Evolutionary conservation across 1,139 yeast species (phyloP).

Genomic region (Diutina sp.): DNA sequence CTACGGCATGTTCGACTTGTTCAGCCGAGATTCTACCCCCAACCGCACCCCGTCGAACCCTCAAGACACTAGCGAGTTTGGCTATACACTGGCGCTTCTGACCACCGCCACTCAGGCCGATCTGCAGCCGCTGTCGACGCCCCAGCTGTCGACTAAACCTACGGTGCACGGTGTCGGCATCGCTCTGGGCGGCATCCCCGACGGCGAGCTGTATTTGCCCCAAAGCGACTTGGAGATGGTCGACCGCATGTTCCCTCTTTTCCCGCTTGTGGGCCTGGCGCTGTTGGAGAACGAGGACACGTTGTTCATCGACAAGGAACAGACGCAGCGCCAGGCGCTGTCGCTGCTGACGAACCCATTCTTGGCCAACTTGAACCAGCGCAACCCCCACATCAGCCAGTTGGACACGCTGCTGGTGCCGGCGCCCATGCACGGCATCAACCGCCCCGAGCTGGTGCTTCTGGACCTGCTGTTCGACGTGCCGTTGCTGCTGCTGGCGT

Average conservation of each 20-base stretch:
- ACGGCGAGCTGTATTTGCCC: neutral
- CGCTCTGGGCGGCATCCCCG: neutral
- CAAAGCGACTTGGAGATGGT: neutral
- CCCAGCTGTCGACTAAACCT: neutral
- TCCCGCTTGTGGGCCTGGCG: conserved; percentile 36
- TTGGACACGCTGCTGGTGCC: neutral
- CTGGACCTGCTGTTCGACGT: conserved; percentile 1
- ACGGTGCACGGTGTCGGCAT: neutral
- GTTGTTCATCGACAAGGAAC: neutral
- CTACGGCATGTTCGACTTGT: conserved; percentile 11
- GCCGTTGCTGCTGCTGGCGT: neutral
- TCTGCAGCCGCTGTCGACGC: neutral
- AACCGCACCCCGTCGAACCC: neutral
- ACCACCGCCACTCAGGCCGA: neutral
- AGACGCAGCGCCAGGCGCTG: neutral
- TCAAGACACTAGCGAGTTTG: neutral
- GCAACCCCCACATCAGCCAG: neutral
- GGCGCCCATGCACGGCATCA: neutral
- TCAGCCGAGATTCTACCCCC: neutral
- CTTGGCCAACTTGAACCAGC: neutral
- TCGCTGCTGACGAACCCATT: neutral
- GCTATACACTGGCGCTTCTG: neutral
- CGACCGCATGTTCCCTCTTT: conserved; percentile 31
- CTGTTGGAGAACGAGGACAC: conserved; percentile 19
- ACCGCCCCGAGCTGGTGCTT: conserved; percentile 2